These are phyloP conservation scores for Stephania yunnanensis DNA, from an alignment of 164 flowering plant species.

Conservation along the genomic window DNA sequence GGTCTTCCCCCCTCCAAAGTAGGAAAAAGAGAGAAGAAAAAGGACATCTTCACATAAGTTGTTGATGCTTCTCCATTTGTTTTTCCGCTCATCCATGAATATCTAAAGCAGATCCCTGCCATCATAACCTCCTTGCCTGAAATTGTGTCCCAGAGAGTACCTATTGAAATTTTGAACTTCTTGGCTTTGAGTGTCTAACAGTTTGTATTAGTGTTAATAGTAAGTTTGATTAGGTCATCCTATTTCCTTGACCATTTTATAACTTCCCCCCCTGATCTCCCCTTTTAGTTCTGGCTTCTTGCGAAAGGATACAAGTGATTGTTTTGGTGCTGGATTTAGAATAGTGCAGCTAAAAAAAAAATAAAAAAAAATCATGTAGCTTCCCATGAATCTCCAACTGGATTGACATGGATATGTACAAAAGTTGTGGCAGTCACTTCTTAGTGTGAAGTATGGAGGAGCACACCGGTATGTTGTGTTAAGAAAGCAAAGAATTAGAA, in stretches of 20 bases:
- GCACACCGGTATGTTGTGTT: neutral
- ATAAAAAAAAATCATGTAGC: neutral
- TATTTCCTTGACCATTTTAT: neutral
- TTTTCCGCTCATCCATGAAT: too few species aligned
- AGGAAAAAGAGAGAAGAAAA: too few species aligned
- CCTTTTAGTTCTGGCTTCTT: neutral
- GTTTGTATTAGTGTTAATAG: neutral
- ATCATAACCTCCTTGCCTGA: too few species aligned
- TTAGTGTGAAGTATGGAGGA: neutral
- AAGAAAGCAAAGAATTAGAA: too few species aligned
- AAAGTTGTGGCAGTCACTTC: neutral
- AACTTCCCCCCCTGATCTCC: neutral
- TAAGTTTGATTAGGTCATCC: neutral
- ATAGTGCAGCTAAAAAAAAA: neutral
- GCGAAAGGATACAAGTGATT: neutral
- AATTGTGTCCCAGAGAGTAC: too few species aligned
- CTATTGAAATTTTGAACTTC: neutral
- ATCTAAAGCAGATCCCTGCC: too few species aligned
- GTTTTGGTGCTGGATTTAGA: neutral
- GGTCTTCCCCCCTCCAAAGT: too few species aligned
- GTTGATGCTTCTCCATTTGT: too few species aligned
- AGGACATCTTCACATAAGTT: too few species aligned
- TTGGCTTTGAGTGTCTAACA: neutral
- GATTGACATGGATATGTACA: neutral
- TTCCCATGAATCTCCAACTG: neutral